Conservation (phyloP, 1,284 basidiomycete species). For the Trametes hirsuta region DNA sequence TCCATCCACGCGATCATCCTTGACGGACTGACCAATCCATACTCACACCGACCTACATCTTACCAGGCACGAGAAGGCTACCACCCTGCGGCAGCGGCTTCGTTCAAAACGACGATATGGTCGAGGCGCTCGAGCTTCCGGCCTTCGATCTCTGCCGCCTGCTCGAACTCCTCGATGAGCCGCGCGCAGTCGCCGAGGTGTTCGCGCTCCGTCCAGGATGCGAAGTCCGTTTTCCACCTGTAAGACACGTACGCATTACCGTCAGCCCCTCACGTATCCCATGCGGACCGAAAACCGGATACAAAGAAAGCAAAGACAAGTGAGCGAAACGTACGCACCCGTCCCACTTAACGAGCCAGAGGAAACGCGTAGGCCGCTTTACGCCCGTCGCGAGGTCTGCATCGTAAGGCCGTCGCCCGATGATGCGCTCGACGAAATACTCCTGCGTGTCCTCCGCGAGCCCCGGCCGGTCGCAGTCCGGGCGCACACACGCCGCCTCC, state of each 20-base stretch:
- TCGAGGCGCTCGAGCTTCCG: constrained; percentile 6
- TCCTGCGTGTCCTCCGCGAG: constrained; percentile 21
- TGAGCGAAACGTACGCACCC: constrained; percentile 11
- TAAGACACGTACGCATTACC: background rate
- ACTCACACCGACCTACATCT: too few relatives aligned
- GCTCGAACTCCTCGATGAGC: constrained; percentile 23
- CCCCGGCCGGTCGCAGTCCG: constrained; percentile 23
- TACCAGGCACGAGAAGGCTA: background rate
- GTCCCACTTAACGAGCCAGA: constrained; percentile 26
- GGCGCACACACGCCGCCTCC: constrained; percentile 22
- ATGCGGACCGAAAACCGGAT: background rate
- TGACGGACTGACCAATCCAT: too few relatives aligned
- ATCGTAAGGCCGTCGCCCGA: constrained; percentile 22
- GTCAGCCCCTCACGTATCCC: background rate
- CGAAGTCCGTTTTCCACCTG: constrained; percentile 19
- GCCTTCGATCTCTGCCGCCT: constrained; percentile 23
- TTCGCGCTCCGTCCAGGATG: constrained; percentile 21
- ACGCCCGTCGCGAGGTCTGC: constrained; percentile 7
- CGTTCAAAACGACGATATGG: constrained; percentile 16
- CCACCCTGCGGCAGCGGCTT: constrained; percentile 20
- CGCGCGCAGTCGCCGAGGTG: constrained; percentile 21
- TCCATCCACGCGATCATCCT: too few relatives aligned
- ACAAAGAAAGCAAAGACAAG: background rate
- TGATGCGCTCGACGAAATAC: constrained; percentile 28
- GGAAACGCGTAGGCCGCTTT: constrained; percentile 6